These are phyloP conservation scores for Fusarium sp. DNA, from an alignment of 2,329 filamentous ascomycete species.

Conservation along the genomic window DNA sequence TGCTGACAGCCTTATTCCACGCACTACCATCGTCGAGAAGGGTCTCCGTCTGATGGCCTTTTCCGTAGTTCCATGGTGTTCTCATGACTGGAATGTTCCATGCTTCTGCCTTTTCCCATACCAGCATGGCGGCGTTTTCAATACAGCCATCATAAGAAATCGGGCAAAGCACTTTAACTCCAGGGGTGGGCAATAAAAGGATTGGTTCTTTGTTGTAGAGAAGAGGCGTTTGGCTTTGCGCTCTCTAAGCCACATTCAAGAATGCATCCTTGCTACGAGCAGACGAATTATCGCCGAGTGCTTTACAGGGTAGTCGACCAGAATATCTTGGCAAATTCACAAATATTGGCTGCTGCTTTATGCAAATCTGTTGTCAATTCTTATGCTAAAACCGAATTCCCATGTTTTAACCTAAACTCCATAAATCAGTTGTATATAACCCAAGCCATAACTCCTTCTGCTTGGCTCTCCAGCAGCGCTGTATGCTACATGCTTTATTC, in stretches of 20 bases:
- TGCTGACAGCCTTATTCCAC: slow-evolving; percentile 26
- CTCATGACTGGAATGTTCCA: slow-evolving; percentile 40
- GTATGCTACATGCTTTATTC: slow-evolving; percentile 20
- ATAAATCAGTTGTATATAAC: slow-evolving; percentile 29
- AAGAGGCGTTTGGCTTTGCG: neutral
- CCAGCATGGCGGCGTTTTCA: slow-evolving; percentile 1
- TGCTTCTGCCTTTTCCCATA: neutral
- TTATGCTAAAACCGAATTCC: slow-evolving; percentile 28
- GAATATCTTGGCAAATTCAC: neutral
- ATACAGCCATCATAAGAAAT: neutral
- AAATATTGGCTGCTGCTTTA: neutral
- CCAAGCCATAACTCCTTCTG: slow-evolving; percentile 30
- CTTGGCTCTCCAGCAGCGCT: slow-evolving; percentile 17
- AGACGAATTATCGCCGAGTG: neutral
- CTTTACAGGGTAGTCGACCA: neutral
- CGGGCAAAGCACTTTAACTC: slow-evolving; percentile 13
- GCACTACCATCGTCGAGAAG: slow-evolving; percentile 10
- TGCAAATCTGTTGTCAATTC: neutral
- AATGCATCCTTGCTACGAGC: neutral
- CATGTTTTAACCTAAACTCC: slow-evolving; percentile 41
- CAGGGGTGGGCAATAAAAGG: neutral
- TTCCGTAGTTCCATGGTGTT: slow-evolving; percentile 11
- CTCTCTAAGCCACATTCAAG: neutral
- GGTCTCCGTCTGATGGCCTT: slow-evolving; percentile 16
- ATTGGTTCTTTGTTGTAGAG: neutral